Evolutionary conservation across 2,329 filamentous ascomycete species (phyloP).

Genomic region (Neofusicoccum umdonicola): DNA sequence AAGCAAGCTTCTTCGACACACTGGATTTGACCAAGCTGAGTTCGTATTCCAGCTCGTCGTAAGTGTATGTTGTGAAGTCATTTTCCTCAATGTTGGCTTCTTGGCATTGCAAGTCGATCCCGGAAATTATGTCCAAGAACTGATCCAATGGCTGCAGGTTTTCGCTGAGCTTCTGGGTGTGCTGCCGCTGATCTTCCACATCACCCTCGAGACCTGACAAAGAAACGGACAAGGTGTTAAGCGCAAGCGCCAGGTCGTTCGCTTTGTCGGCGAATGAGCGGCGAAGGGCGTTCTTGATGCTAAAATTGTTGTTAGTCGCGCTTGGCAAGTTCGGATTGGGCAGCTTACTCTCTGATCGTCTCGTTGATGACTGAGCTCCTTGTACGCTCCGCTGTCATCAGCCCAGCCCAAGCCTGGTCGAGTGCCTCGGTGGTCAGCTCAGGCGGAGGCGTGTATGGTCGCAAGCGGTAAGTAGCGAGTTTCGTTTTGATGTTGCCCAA

Average conservation of each 20-base stretch:
- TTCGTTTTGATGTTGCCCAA: slow-evolving; percentile 99
- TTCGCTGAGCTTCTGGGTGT: slow-evolving; percentile 80
- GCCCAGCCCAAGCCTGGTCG: slow-evolving; percentile 74
- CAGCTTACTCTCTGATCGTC: slow-evolving; percentile 81
- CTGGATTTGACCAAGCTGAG: slow-evolving; percentile 85
- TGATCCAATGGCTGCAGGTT: slow-evolving; percentile 86
- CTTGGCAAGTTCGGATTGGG: neutral
- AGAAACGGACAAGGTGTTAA: slow-evolving; percentile 91
- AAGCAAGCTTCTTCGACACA: slow-evolving; percentile 92
- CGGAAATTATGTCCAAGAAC: slow-evolving; percentile 83
- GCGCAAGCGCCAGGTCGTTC: slow-evolving; percentile 92
- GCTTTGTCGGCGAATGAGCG: slow-evolving; percentile 96
- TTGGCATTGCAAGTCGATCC: slow-evolving; percentile 81
- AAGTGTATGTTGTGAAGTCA: slow-evolving; percentile 98
- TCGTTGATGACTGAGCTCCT: slow-evolving; percentile 95
- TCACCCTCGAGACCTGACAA: slow-evolving; percentile 97
- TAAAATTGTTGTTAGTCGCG: slow-evolving; percentile 37
- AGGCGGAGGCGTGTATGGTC: slow-evolving; percentile 84
- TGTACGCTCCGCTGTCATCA: slow-evolving; percentile 82
- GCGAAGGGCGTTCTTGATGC: slow-evolving; percentile 92
- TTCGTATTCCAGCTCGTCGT: slow-evolving; percentile 94
- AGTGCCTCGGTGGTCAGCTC: slow-evolving; percentile 79
- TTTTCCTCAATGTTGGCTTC: slow-evolving; percentile 99
- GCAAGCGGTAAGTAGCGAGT: slow-evolving; percentile 86
- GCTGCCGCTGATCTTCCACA: slow-evolving; percentile 87